Evolutionary conservation across 441 rosid genomes (phyloP).

Genomic region (Viola pubescens): DNA sequence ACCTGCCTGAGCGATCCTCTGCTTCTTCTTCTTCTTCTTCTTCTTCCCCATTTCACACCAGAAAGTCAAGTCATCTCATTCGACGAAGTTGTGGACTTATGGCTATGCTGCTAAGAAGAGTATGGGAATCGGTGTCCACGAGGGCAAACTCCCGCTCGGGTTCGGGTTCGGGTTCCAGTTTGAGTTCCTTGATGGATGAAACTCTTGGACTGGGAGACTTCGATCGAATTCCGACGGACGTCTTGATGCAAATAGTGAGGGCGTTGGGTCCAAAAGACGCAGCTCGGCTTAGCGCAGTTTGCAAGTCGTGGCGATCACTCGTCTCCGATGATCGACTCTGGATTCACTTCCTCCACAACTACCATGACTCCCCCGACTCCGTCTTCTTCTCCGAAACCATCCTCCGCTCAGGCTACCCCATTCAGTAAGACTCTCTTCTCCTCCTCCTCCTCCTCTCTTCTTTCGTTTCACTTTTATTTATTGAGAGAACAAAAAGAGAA

Average conservation of each 20-base stretch:
- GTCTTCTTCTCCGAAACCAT: constrained; percentile 56
- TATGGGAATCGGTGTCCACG: constrained; percentile 41
- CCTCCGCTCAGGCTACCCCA: constrained; percentile 56
- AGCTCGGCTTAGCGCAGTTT: constrained; percentile 33
- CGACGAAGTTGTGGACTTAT: neutral
- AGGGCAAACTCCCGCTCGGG: constrained; percentile 17
- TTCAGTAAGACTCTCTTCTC: constrained; percentile 35
- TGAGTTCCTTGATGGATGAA: neutral
- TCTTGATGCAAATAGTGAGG: constrained; percentile 47
- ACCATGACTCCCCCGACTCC: constrained; percentile 42
- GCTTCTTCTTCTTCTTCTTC: too few species aligned
- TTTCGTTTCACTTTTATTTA: neutral
- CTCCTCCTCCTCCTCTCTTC: neutral
- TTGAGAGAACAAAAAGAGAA: neutral
- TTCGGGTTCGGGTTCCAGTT: constrained; percentile 10
- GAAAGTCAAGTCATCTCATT: too few species aligned
- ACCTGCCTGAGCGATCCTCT: too few species aligned
- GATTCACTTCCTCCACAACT: constrained; percentile 48
- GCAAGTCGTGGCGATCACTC: constrained; percentile 42
- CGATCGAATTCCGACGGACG: constrained; percentile 54
- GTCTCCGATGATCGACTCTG: constrained; percentile 55
- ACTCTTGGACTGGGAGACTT: constrained; percentile 33
- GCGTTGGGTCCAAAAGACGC: constrained; percentile 52
- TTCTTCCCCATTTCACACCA: too few species aligned
- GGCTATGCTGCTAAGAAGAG: constrained; percentile 35